Conservation (phyloP, 768 basidiomycete species). For the Auricularia sp. region DNA sequence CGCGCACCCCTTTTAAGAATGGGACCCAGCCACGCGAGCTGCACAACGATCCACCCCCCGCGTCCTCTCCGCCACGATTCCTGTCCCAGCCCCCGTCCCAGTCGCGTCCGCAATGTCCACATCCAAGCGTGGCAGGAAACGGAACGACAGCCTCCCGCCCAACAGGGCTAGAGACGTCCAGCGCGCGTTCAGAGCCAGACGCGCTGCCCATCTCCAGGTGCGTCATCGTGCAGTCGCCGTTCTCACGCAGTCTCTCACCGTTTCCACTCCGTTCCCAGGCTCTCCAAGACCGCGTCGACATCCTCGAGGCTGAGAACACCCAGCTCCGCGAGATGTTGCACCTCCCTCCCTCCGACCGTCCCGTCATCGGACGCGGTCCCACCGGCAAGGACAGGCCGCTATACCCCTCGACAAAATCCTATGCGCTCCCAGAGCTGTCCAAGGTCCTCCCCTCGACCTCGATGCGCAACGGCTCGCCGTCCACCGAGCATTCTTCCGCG, state of each 20-base stretch:
- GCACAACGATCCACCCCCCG: slow-evolving; percentile 9
- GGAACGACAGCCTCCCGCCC: slow-evolving; percentile 70
- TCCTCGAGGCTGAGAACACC: slow-evolving; percentile 77
- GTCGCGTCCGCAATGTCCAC: slow-evolving; percentile 39
- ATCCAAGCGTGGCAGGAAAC: slow-evolving; percentile 77
- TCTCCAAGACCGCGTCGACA: slow-evolving; percentile 67
- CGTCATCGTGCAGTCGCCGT: slow-evolving; percentile 22
- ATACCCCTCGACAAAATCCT: not conserved
- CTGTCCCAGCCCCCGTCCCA: slow-evolving; percentile 14
- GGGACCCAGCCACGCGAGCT: not conserved
- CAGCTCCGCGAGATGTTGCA: slow-evolving; percentile 61
- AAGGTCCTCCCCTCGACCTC: not conserved
- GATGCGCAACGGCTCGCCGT: not conserved
- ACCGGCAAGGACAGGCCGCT: slow-evolving; percentile 74
- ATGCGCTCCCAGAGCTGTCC: not conserved
- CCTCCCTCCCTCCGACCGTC: slow-evolving; percentile 63
- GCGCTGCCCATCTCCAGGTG: slow-evolving; percentile 80
- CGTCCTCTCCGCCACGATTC: slow-evolving; percentile 19
- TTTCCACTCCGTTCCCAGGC: slow-evolving; percentile 35
- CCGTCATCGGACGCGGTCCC: slow-evolving; percentile 70
- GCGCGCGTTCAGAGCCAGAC: slow-evolving; percentile 77
- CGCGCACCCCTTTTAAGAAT: not conserved
- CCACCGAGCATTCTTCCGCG: not conserved
- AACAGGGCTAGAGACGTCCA: slow-evolving; percentile 84
- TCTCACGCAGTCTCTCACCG: not conserved